Conservation (phyloP, 2,329 filamentous ascomycete genomes). For the Tolypocladium sp. region DNA sequence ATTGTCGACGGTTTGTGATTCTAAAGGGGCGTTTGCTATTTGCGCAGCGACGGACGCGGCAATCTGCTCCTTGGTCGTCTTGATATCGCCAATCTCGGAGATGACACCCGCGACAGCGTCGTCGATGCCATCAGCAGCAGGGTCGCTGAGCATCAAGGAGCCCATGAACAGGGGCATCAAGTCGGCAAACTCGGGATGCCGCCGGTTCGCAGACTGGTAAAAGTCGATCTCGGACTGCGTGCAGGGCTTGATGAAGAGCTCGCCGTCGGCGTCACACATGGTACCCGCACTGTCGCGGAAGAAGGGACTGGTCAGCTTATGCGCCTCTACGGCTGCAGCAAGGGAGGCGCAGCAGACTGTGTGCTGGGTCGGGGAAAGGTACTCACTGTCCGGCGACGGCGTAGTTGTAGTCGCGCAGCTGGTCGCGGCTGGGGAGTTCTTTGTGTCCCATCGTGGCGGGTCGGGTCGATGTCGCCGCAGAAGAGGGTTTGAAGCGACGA, state of each 20-base stretch:
- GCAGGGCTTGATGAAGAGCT: conserved; percentile 90
- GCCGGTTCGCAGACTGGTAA: conserved; percentile 62
- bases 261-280: conserved; percentile 71
- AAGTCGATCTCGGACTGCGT: conserved; percentile 79
- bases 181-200: conserved; percentile 64
- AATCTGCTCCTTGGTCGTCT: conserved; percentile 23
- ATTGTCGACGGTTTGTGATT: conserved; percentile 7
- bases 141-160: conserved; percentile 59
- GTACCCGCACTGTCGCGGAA: conserved; percentile 65
- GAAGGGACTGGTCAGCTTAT: background rate
- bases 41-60: conserved; percentile 21
- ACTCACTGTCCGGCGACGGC: conserved; percentile 81
- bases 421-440: conserved; percentile 45
- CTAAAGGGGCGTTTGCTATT: conserved; percentile 12
- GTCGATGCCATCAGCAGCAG: conserved; percentile 36
- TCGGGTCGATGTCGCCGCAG: background rate
- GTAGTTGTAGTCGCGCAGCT: conserved; percentile 61
- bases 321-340: background rate
- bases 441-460: conserved; percentile 16
- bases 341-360: background rate
- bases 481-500: background rate
- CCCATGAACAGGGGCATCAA: conserved; percentile 85
- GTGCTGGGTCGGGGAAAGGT: background rate
- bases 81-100: conserved; percentile 23
- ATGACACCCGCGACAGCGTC: conserved; percentile 36